Evolutionary conservation across 2,329 filamentous ascomycete genomes (phyloP), one percentile per base, ranked within the genome.

Genomic region (Pseudogymnoascus sp.): DNA sequence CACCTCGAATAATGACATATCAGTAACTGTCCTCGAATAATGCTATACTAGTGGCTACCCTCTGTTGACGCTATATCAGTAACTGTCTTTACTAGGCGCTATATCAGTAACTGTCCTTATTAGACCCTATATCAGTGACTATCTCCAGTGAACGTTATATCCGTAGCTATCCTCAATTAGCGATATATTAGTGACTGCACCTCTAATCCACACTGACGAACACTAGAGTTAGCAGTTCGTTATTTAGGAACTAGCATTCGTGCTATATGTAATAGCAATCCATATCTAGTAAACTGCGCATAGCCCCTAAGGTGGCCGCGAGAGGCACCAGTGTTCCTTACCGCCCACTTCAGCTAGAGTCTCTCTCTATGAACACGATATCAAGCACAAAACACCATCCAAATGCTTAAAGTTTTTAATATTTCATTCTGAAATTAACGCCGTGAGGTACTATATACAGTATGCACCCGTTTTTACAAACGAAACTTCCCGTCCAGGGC

Each of bases 391-490:
- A 7, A 26, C 29, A 33, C 10, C 26, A 33, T 33, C n/a, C 3
- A 6, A 7, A 13, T 33, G 29, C 17, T 13, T 56, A 1, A 56
- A 56, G 26, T 56, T 56, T 56, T 21, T 56, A 21, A 56, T 56
- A 56, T 56, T 56, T 56, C 50, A 56, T 56, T 56, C 29, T 33
- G 50, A 33, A 56, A 56, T 33, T 56, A 56, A 56, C 50, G 50
- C 50, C 50, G 9, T 56, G 5, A 56, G 50, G 50, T 56, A 56
- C 50, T 56, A 56, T 56, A 56, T 56, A 56, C 50, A 56, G 29
- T 33, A 56, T 56, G 50, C 50, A 56, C 50, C 50, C 50, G 50
- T 56, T 56, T 56, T 56, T 56, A 56, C 50, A 56, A 56, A 56
- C 50, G 50, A 56, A 56, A 56, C 50, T 56, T 56, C 29, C 50